Percentiles rank a stretch among this genome's conserved stretches.
These are phyloP conservation scores for Sphagnum contortum DNA, from an alignment of 225 moss, liverwort and hornwort genomes.

Conservation along the genomic window DNA sequence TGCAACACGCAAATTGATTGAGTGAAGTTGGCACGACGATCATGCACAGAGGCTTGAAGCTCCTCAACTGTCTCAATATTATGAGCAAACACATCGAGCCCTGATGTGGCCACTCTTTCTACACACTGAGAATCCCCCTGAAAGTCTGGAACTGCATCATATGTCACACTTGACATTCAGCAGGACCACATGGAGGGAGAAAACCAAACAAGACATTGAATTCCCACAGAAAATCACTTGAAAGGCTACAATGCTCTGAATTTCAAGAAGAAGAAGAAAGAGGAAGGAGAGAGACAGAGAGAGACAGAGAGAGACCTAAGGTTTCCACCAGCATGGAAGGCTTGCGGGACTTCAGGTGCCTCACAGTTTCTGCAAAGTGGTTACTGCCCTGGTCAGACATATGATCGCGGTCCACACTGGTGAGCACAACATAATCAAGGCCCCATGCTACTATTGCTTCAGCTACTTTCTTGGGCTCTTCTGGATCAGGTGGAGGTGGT, in stretches of 20 bases:
- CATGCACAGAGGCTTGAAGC: constrained; percentile 80
- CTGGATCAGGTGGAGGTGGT: constrained; percentile 88
- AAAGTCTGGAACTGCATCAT: constrained; percentile 85
- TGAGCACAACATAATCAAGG: constrained; percentile 90
- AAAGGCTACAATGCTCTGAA: neutral
- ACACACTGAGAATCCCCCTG: constrained; percentile 86
- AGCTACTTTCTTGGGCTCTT: constrained; percentile 75
- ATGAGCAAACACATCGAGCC: constrained; percentile 93
- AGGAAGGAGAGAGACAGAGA: neutral
- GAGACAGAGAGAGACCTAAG: neutral
- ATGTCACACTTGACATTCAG: neutral
- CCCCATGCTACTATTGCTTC: constrained; percentile 98
- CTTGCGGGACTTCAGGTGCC: constrained; percentile 68
- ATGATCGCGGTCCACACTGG: constrained; percentile 95
- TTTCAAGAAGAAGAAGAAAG: neutral
- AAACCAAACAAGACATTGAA: neutral
- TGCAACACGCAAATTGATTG: constrained; percentile 89
- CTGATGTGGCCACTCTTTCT: constrained; percentile 84
- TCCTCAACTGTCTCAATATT: constrained; percentile 98
- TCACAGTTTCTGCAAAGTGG: constrained; percentile 94
- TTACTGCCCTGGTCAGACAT: constrained; percentile 90
- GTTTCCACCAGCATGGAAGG: constrained; percentile 85
- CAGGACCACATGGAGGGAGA: neutral
- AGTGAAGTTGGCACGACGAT: constrained; percentile 92
- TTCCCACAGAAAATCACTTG: neutral